Percentiles rank a stretch among this genome's conserved stretches.
Conservation (phyloP, 441 rosid species). For the Corymbia calophylla region DNA sequence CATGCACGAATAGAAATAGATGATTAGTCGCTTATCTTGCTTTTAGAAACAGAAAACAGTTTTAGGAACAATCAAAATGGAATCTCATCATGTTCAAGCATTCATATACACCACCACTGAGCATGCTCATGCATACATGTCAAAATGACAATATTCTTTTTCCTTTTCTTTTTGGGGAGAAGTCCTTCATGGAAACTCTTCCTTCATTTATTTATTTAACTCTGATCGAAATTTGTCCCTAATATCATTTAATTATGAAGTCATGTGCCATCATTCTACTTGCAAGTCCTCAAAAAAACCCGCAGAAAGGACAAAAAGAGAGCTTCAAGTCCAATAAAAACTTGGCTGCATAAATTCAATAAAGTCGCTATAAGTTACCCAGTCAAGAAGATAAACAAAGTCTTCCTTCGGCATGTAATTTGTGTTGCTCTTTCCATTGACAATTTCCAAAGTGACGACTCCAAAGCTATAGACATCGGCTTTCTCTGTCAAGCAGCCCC, state of each 20-base stretch:
- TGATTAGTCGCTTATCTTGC: background rate
- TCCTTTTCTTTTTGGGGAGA: background rate
- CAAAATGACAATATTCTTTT: background rate
- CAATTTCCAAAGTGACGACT: slow-evolving; percentile 58
- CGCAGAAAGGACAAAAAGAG: background rate
- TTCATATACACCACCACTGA: background rate
- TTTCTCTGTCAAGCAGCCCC: slow-evolving; percentile 85
- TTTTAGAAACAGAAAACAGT: background rate
- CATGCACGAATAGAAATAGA: background rate
- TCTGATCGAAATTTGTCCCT: background rate
- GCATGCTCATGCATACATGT: background rate
- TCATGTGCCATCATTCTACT: background rate
- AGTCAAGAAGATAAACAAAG: slow-evolving; percentile 72
- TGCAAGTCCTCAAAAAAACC: background rate
- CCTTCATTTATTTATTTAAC: background rate
- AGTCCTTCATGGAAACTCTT: background rate
- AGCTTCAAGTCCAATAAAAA: background rate
- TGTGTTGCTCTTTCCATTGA: slow-evolving; percentile 79
- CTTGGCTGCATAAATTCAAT: background rate
- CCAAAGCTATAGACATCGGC: slow-evolving; percentile 94
- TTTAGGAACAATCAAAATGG: background rate
- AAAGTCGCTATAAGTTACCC: slow-evolving; percentile 31
- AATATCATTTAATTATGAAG: background rate
- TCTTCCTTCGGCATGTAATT: slow-evolving; percentile 68
- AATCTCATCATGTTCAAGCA: background rate